Evolutionary conservation across 208 protist species (phyloP).

Genomic region (Tritrichomonas musculus): DNA sequence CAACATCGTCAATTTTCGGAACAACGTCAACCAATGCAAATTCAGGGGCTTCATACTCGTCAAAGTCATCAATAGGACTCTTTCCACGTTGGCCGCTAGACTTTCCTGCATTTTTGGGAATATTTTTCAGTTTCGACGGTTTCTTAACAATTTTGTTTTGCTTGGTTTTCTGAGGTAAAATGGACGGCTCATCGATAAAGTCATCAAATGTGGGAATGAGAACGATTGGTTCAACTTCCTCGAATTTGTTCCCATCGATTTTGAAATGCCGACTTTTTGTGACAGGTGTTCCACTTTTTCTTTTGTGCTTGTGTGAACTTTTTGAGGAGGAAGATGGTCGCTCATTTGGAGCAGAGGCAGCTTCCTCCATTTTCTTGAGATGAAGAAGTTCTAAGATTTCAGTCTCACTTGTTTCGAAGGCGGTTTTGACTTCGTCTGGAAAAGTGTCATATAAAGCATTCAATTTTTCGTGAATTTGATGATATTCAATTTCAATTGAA

Average conservation of each 20-base stretch:
- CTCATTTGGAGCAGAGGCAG: too few species aligned
- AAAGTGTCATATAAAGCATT: neutral
- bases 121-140: too few species aligned
- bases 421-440: neutral
- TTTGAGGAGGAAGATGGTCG: too few species aligned
- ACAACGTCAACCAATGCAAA: neutral
- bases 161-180: too few species aligned
- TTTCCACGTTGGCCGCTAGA: neutral
- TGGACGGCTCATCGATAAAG: neutral
- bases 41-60: neutral
- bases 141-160: too few species aligned
- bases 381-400: neutral
- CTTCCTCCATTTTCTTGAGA: neutral
- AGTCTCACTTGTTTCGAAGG: neutral
- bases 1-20: neutral
- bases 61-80: neutral
- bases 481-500: neutral
- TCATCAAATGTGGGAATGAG: neutral
- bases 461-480: neutral
- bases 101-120: too few species aligned
- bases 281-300: too few species aligned
- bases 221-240: neutral
- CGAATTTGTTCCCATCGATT: neutral
- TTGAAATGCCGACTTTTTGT: too few species aligned
- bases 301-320: too few species aligned